A percentile compares a stretch with the other conserved stretches of the same genome.
Evolutionary conservation across 352 stramenopile genomes (phyloP).

Genomic region (Globisporangium uncinulatum): DNA sequence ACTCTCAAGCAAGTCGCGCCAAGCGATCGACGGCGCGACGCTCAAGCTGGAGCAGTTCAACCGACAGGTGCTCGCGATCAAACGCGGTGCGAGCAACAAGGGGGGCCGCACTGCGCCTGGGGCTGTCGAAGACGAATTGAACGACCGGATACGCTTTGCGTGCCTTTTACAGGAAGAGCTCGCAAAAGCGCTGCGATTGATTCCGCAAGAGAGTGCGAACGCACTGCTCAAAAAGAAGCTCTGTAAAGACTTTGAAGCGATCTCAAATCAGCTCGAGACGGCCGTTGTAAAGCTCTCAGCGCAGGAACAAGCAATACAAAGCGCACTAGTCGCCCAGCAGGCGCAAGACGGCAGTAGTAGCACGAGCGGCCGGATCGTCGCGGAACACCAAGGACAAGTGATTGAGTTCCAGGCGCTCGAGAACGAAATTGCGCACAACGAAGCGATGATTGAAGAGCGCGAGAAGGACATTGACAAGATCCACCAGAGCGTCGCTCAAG

Average conservation of each 20-base stretch:
- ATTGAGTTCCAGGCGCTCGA: conserved; percentile 78
- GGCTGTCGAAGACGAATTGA: conserved; percentile 65
- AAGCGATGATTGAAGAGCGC: conserved; percentile 86
- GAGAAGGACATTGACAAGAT: conserved; percentile 85
- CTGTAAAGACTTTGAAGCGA: conserved; percentile 77
- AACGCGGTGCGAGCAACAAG: conserved; percentile 33
- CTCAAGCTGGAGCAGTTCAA: conserved; percentile 85
- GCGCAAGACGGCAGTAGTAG: conserved; percentile 14
- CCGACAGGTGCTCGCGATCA: conserved; percentile 74
- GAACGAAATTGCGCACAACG: conserved; percentile 85
- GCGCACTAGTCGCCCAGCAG: conserved; percentile 22
- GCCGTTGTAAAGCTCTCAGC: conserved; percentile 59
- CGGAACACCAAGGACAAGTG: conserved; percentile 65
- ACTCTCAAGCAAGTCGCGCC: conserved; percentile 29
- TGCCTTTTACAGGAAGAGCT: conserved; percentile 82
- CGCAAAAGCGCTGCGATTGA: conserved; percentile 44
- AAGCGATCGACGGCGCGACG: conserved; percentile 58
- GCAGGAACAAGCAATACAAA: conserved; percentile 56
- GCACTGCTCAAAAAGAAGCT: conserved; percentile 78
- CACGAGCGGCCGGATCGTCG: conserved; percentile 53
- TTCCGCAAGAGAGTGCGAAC: conserved; percentile 52
- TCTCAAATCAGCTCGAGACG: conserved; percentile 66
- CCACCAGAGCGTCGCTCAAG: conserved; percentile 85
- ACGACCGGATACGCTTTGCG: conserved; percentile 82
- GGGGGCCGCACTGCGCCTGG: conserved; percentile 3